Evolutionary conservation across 2,329 filamentous ascomycete genomes (phyloP), one percentile per base, ranked within the genome.

Genomic region (Diaporthe ampelina): DNA sequence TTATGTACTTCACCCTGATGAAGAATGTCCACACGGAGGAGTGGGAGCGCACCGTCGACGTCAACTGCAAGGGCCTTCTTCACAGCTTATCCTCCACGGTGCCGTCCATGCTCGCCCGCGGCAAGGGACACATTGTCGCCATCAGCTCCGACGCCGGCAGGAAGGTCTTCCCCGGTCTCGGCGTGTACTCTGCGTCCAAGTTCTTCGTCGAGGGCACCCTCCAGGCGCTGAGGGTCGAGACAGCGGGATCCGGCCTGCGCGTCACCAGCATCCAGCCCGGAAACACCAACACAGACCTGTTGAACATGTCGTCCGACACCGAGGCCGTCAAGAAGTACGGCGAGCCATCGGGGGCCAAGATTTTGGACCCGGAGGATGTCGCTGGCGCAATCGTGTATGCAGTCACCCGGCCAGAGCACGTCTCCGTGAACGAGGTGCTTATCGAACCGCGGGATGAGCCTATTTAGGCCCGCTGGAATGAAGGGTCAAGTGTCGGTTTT

Each of bases 1-100:
- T 96, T 80, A 96, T 96, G 94, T 96, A 96, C 85, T 96, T 92
- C 84, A 95, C 94, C 72, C 92, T 95, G 91, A 95, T 96, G 94
- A 90, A 92, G 73, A 95, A 95, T 80, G 88, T 86, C 21, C 89
- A 93, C 76, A 89, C 86, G 0, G 92, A 94, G 7, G 92, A 96
- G 79, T 96, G 94, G 94, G 91, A 95, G 76, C 92, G 90, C 74
- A 95, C 94, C 0, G 93, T 96, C 56, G 94, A 95, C 78, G 93
- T 96, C 78, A 96, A 96, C 85, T 95, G 94, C 90, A 95, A 95
- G 84, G 94, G 94, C 50, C 88, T 96, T 1, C 85, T 95, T 71
- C 89, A 96, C 86, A 92, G 91, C 77, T 87, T 96, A 4, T 89
- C 93, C 0, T 88, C 92, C 1, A 91, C 90, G 0, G 89, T 96